These are phyloP conservation scores for Ormosia emarginata DNA, from an alignment of 306 rosid genomes.

Conservation along the genomic window DNA sequence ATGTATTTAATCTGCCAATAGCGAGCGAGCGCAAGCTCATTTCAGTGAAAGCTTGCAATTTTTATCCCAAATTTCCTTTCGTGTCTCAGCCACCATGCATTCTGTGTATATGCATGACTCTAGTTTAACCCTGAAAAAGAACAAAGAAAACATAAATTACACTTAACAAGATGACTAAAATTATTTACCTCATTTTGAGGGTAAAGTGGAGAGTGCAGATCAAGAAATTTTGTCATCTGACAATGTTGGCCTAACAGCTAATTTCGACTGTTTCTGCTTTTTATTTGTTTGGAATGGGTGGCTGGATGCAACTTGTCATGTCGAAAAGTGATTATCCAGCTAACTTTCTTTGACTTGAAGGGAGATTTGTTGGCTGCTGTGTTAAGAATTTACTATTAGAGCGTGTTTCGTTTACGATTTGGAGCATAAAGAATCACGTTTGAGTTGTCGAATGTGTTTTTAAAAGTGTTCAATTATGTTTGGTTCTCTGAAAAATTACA, in stretches of 20 bases:
- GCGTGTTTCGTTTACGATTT: not conserved
- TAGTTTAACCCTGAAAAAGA: not conserved
- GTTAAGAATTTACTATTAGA: not conserved
- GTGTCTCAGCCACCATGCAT: not conserved
- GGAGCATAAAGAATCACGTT: not conserved
- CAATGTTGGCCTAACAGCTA: not conserved
- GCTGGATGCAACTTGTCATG: not conserved
- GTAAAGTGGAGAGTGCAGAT: not conserved
- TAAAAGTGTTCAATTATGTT: not conserved
- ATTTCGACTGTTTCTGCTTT: not conserved
- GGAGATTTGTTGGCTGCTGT: not conserved
- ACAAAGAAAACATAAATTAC: not conserved
- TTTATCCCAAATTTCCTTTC: not conserved
- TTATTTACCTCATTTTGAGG: not conserved
- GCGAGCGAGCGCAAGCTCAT: not conserved
- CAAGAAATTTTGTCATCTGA: not conserved
- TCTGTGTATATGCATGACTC: not conserved
- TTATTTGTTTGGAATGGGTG: not conserved
- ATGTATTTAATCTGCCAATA: not conserved
- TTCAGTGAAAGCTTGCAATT: slow-evolving; percentile 23
- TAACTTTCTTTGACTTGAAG: not conserved
- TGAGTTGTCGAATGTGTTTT: not conserved
- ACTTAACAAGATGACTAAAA: not conserved
- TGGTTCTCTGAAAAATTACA: not conserved
- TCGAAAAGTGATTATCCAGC: not conserved